Conservation (phyloP, 2,329 filamentous ascomycete species). For the Lasiodiplodia citricola region DNA sequence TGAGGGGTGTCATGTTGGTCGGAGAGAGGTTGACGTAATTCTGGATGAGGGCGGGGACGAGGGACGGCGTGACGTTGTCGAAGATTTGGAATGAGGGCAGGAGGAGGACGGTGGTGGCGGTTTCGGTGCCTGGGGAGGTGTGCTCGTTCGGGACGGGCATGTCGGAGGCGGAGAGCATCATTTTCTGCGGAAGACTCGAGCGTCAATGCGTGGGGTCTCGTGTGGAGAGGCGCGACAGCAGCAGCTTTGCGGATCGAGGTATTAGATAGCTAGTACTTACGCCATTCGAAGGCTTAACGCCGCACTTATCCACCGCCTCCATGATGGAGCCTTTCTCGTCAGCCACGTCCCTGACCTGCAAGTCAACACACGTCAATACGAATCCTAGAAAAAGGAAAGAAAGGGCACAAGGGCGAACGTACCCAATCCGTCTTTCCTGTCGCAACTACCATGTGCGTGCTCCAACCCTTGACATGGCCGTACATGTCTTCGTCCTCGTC, state of each 20-base stretch:
- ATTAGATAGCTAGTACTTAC: constrained; percentile 53
- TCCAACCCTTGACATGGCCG: constrained; percentile 84
- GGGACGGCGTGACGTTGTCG: constrained; percentile 79
- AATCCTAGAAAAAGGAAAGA: constrained; percentile 27
- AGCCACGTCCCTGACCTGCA: constrained; percentile 43
- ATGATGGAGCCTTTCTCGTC: constrained; percentile 76
- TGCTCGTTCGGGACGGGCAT: constrained; percentile 77
- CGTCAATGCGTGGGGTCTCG: not conserved
- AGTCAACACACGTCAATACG: constrained; percentile 27
- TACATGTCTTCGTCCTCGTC: constrained; percentile 81
- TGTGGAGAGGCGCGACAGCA: not conserved
- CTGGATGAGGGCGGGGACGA: constrained; percentile 73
- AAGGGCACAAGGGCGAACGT: constrained; percentile 43
- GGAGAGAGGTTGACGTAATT: constrained; percentile 73
- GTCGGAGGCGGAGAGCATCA: constrained; percentile 92
- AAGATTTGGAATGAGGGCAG: constrained; percentile 84
- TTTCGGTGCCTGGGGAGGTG: constrained; percentile 49
- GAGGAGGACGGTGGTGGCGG: constrained; percentile 73
- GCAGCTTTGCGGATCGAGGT: not conserved
- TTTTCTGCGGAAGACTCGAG: constrained; percentile 58
- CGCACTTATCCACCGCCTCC: constrained; percentile 57
- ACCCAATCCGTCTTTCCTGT: constrained; percentile 98
- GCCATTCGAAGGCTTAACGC: constrained; percentile 68
- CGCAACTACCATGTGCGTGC: constrained; percentile 86
- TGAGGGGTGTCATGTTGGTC: constrained; percentile 72